Base-by-base conservation (phyloP, 495 filamentous ascomycete genomes). In the Pseudoneurospora amorphoporcata region DNA sequence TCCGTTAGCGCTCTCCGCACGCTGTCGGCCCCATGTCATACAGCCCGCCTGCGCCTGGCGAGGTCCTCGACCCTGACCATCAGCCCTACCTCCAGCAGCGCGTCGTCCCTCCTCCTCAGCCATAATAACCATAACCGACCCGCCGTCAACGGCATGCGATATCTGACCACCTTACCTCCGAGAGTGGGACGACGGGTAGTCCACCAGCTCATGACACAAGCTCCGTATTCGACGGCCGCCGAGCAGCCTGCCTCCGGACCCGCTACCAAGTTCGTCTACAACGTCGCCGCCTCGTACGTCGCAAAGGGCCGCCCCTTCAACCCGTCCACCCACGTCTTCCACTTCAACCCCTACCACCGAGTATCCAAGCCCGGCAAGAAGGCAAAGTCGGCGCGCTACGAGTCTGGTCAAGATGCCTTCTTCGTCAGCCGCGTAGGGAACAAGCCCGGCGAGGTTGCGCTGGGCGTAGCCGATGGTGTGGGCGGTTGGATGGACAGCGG, bases 341-440 rank as follows among this genome's bases (percentile, higher is more conserved):
- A 90, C 78, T 94, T 94, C 84, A 89, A 92, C 76, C 89, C 90
- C 39, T 86, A 87, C 72, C 84, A 86, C 75, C 84, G 79, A 73
- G 89, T 86, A 73, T 87, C 83, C 72, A 87, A 77, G 72, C 83
- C 71, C 14, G 73, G 72, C 29, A 74, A 79, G 74, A 81, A 79
- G 69, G 82, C 81, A 73, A 89, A 85, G 80, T 82, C 83, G 70
- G 83, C 83, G 70, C 86, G 92, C n/a, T 90, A 91, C 12, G 90
- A 90, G 68, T 93, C 91, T 69, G 95, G 95, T 12, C 94, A 98
- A 79, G 95, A 99, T 87, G 92, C 96, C 40, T 98, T 98, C 81
- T 98, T 99, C 82, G 89, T 95, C 43, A 92, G 91, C 75, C 88
- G 87, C 12, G 83, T 97, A 39, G 84, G 83, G 45, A 89, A 90